phyloP scores from a whole-genome alignment of 257 asterid species.

The Salvia splendens region DNA sequence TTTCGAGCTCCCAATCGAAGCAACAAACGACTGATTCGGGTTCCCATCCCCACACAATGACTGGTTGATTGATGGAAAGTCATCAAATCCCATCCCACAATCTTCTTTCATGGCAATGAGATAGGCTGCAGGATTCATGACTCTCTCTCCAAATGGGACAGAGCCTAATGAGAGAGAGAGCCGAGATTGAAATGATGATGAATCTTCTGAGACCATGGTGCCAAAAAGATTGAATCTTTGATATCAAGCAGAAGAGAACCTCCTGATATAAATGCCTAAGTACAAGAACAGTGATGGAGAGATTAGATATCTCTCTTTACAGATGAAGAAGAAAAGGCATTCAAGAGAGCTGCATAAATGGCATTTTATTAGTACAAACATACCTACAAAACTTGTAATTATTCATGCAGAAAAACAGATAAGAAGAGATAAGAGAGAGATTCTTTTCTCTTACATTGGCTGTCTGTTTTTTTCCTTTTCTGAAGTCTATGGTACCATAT shows the following conservation, averaged over 20 bases:
- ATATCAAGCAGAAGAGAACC: neutral
- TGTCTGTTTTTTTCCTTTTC: constrained; percentile 29
- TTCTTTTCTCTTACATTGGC: constrained; percentile 40
- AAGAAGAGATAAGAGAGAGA: constrained; percentile 29
- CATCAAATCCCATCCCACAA: constrained; percentile 25
- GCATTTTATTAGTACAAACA: constrained; percentile 42
- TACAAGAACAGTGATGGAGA: neutral
- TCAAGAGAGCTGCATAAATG: neutral
- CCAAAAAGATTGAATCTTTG: constrained; percentile 27
- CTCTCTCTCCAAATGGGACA: constrained; percentile 20
- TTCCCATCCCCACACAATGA: too few species aligned
- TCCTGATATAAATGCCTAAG: constrained; percentile 31
- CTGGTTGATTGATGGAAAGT: neutral
- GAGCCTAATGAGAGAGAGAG: constrained; percentile 73
- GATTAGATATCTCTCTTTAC: neutral
- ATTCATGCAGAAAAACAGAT: constrained; percentile 32
- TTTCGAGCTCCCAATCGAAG: constrained; percentile 51
- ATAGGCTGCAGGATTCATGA: constrained; percentile 36
- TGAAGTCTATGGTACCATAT: constrained; percentile 42
- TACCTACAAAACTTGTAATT: constrained; percentile 44
- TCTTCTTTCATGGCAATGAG: constrained; percentile 27
- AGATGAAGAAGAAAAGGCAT: constrained; percentile 2
- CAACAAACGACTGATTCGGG: constrained; percentile 26
- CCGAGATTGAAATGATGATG: constrained; percentile 33
- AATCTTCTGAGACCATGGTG: constrained; percentile 57